Base-by-base conservation (phyloP, 2,329 filamentous ascomycete species). In the Aspergillus persii region DNA sequence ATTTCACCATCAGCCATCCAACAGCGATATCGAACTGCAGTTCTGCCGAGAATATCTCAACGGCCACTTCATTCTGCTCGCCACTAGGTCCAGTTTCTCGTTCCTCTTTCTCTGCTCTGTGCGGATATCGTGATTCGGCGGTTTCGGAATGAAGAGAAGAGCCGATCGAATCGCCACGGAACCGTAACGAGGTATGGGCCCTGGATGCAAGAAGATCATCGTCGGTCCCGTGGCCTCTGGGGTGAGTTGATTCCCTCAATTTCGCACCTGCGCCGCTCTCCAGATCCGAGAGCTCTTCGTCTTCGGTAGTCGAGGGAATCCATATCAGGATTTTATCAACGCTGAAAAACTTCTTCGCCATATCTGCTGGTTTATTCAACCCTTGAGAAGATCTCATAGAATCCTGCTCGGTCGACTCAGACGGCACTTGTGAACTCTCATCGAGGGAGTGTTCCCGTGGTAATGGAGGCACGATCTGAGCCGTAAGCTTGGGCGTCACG, bases 1-100 rank as follows among this genome's bases (percentile, higher is more conserved):
- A 66, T 56, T 77, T 78, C 33, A 67, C 61, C 18, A 77, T 58
- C 54, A 79, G 68, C 76, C 76, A 79, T 4, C 76, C 76, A 52
- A 68, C 74, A 27, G 76, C 69, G 57, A 77, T 76, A 61, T 79
- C 76, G 53, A 78, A 71, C 44, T 72, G 72, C 8, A 76, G 50
- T 2, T 66, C 63, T 15, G 68, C 53, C 6, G 70, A 70, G 9
- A 64, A 66, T 4, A 78, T 61, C 50, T 76, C 74, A 49, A 76
- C 59, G 11, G 65, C 66, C 26, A 77, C 59, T 4, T 66, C 61
- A 26, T 66, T 55, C 3, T 54, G 8, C 12, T 59, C 50, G 8
- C 47, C 53, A 7, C 29, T 54, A 11, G 51, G 23, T n/a, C 53
- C 55, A 2, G 54, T 6, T 2, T 15, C 31, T 46, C 62, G 53